phyloP scores from a whole-genome alignment of 2,329 filamentous ascomycete genomes.

The Neurospora sp. region DNA sequence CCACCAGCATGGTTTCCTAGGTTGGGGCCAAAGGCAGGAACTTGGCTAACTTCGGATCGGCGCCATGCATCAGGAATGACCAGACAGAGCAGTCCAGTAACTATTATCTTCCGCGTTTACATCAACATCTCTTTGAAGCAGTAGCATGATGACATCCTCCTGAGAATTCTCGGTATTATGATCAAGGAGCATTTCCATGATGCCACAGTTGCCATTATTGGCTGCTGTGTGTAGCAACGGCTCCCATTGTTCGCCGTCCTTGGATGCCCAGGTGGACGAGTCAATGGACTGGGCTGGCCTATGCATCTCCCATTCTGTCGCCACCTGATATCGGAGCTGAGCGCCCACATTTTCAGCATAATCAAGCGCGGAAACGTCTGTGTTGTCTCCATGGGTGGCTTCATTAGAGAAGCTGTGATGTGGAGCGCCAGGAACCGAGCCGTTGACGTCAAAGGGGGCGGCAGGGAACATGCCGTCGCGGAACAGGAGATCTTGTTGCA shows the following conservation, averaged over 20 bases:
- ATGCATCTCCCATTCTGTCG: neutral
- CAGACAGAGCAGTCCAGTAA: neutral
- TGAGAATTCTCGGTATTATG: neutral
- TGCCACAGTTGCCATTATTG: constrained; percentile 1
- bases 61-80: neutral
- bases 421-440: neutral
- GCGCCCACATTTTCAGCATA: neutral
- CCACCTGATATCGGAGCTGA: neutral
- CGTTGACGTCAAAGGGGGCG: neutral
- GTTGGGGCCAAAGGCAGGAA: neutral
- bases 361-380: neutral
- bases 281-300: neutral
- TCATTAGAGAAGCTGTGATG: neutral
- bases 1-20: neutral
- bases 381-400: neutral
- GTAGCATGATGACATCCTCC: constrained; percentile 1
- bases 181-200: neutral
- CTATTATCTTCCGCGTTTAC: neutral
- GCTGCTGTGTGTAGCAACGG: constrained; percentile 2
- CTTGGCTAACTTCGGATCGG: neutral
- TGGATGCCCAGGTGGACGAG: neutral
- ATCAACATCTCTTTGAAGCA: neutral
- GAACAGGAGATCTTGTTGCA: neutral
- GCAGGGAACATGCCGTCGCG: neutral
- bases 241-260: neutral